Base-by-base conservation (phyloP, 2,329 filamentous ascomycete species). In the Drechslerella stenobrocha region DNA sequence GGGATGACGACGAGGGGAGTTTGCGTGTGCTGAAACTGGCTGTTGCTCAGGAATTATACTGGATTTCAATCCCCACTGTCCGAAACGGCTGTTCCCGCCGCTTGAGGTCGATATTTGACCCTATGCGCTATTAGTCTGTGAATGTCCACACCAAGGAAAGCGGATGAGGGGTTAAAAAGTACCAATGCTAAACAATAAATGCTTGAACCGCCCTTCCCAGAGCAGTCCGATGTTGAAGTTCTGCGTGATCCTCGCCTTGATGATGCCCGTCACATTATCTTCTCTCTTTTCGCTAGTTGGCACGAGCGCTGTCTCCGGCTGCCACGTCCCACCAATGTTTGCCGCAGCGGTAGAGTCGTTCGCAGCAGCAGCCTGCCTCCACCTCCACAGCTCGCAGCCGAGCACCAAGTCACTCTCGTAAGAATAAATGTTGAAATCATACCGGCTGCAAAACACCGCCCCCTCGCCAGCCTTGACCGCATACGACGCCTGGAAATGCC, bases 401-500 rank as follows among this genome's bases (percentile, higher is more conserved):
- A 97, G 83, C 23, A 90, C 87, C 80, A 96, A 87, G 63, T 93
- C 88, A 75, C 90, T 96, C 79, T 98, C 93, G 79, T 96, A 98
- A 75, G 90, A 96, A 78, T 96, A 97, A 50, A 96, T 88, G 74
- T 98, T 98, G 78, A 98, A 98, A 74, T 95, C 90, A 78, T 97
- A 92, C 50, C 88, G 85, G 20, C 90, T 95, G 70, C 90, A 93
- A 50, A 98, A 82, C 8, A 90, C 88, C 72, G 95, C 84, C 73
- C 90, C 85, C 30, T 83, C 83, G 2, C 90, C 90, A 1, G 92
- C 92, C 74, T 89, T 87, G 47, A 97, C 89, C 0, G 93, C 89
- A 76, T 98, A 98, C 13, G 86, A 95, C 32, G 90, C 89, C 60
- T 88, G 91, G 65, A 98, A 81, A 74, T 89, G 95, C 15, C 93